Base-by-base conservation (phyloP, 805 yeast genomes). In the Zygoascus flipseniorum region DNA sequence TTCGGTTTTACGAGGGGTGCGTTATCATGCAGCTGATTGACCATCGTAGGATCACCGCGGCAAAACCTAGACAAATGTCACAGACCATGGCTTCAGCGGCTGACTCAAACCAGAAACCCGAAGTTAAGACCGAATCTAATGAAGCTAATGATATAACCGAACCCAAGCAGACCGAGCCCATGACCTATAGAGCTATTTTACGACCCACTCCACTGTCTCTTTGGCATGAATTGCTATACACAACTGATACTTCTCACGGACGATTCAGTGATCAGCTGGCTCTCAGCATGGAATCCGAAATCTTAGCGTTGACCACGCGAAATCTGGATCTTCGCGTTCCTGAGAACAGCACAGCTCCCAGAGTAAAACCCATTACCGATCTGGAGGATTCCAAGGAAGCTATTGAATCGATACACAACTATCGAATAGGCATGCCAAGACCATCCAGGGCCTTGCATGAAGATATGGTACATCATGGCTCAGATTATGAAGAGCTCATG, bases 401-500 rank as follows among this genome's bases (percentile, higher is more conserved):
- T 43, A 37, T 41, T 13, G 35, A 26, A 39, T 11, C 9, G 9
- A 54, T 64, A 13, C 64, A 58, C 39, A 28, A 16, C 48, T 69
- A 62, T 54, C 60, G 66, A 32, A 55, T 53, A 43, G 56, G 73
- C 37, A 72, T 72, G 14, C 76, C 77, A 5, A 55, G 57, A 37
- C 55, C 60, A 39, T 54, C 72, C 61, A 70, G 76, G 37, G 77
- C 73, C 51, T 75, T 83, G 46, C 89, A 83, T 60, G 89, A 83
- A 63, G 89, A 85, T 58, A 65, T 74, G 26, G 80, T 82, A 41
- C 96, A 89, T 65, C 86, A 86, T 60, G 67, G 64, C 43, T 79
- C 83, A 53, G 95, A 89, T 58, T 89, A 86, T 70, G 98, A 93
- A 68, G 95, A 88, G 64, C 74, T 89, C 65, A 92, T 92, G 98